Evolutionary conservation across 495 filamentous ascomycete species (phyloP).

Genomic region (Tuber microsphaerosporum): DNA sequence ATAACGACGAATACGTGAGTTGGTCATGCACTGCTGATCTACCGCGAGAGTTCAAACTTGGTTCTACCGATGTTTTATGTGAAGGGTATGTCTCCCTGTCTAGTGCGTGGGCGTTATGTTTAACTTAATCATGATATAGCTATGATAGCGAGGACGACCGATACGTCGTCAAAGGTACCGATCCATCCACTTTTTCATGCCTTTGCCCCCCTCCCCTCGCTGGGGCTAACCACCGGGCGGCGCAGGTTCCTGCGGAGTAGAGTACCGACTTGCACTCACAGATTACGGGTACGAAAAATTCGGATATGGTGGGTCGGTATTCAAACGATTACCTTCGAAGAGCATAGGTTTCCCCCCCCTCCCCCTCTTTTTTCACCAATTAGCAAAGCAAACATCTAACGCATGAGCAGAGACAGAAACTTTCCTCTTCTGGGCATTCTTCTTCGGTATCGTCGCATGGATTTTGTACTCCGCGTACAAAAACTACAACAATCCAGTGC

Average conservation of each 20-base stretch:
- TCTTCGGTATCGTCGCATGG: constrained; percentile 47
- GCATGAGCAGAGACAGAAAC: constrained; percentile 11
- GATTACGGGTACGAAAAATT: constrained; percentile 69
- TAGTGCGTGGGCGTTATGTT: neutral
- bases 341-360: constrained; percentile 26
- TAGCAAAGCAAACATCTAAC: constrained; percentile 20
- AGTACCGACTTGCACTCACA: constrained; percentile 78
- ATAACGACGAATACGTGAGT: constrained; percentile 64
- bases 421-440: constrained; percentile 42
- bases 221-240: constrained; percentile 6
- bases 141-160: constrained; percentile 67
- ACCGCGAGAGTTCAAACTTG: constrained; percentile 79
- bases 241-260: constrained; percentile 66
- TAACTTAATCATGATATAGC: constrained; percentile 8
- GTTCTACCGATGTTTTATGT: constrained; percentile 82
- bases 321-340: constrained; percentile 16
- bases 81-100: constrained; percentile 52
- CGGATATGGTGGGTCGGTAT: constrained; percentile 41
- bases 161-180: constrained; percentile 76
- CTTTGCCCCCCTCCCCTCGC: neutral
- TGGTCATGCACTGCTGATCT: constrained; percentile 82
- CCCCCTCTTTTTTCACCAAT: constrained; percentile 11
- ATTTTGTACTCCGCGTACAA: constrained; percentile 50
- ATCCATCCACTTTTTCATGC: neutral
- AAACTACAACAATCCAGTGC: neutral